Percentiles rank a stretch among this genome's conserved stretches.
phyloP scores from a whole-genome alignment of 2,329 filamentous ascomycete genomes.

The Hypoxylon rubiginosum region DNA sequence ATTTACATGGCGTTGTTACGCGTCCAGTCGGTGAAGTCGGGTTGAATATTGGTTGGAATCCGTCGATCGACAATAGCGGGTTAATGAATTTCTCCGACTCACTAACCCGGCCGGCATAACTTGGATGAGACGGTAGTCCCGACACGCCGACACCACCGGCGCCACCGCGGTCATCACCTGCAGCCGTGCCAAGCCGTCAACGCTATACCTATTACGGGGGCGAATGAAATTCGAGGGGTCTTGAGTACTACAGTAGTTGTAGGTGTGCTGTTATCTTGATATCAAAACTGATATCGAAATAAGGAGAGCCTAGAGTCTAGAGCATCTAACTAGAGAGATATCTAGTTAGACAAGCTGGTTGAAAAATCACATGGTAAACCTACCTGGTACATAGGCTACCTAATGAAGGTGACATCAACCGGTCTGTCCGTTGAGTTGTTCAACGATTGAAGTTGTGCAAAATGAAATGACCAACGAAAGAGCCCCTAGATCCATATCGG shows the following conservation, averaged over 20 bases:
- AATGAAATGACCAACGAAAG: not conserved
- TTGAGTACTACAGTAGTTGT: no score
- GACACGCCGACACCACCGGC: slow-evolving; percentile 7
- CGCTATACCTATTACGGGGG: slow-evolving; percentile 7
- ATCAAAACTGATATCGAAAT: no score
- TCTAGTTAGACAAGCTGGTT: not conserved
- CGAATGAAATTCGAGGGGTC: slow-evolving; percentile 11
- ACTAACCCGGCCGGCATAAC: slow-evolving; percentile 32
- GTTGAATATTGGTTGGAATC: not conserved
- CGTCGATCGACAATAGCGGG: slow-evolving; percentile 1
- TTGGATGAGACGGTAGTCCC: slow-evolving; percentile 10
- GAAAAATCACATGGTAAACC: not conserved
- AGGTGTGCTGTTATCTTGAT: not conserved
- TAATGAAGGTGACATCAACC: slow-evolving; percentile 5
- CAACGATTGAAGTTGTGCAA: not conserved
- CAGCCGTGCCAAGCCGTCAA: not conserved
- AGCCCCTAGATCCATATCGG: no score
- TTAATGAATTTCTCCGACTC: slow-evolving; percentile 19
- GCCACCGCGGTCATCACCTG: not conserved
- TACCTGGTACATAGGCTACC: not conserved
- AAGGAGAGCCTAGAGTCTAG: not conserved
- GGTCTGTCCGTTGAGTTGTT: not conserved
- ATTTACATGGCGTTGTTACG: no score
- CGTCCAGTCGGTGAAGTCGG: no score
- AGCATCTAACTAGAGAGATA: not conserved